phyloP scores from a whole-genome alignment of 1,284 basidiomycete genomes.

The Tetrapyrgos nigripes region DNA sequence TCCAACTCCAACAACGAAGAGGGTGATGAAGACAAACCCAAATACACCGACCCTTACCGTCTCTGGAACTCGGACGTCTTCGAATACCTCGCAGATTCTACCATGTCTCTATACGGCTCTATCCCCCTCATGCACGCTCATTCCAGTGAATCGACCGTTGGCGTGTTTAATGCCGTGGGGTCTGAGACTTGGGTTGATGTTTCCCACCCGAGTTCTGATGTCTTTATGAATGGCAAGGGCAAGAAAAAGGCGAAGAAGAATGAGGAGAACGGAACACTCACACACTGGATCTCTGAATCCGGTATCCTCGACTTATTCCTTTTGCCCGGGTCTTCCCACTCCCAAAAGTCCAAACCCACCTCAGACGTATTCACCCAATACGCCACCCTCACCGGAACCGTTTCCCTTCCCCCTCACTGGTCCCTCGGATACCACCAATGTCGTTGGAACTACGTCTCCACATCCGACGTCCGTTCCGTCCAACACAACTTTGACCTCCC shows the following conservation, averaged over 20 bases:
- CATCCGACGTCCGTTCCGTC: conserved; percentile 89
- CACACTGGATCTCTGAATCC: conserved; percentile 97
- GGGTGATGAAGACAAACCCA: conserved; percentile 70
- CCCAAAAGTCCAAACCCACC: no score
- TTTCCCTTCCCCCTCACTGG: conserved; percentile 90
- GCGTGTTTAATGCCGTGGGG: conserved; percentile 88
- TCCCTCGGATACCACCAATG: conserved; percentile 97
- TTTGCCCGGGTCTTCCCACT: conserved; percentile 87
- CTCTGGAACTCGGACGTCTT: conserved; percentile 98
- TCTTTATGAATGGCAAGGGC: no score
- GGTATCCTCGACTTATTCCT: conserved; percentile 96
- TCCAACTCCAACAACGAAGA: background rate
- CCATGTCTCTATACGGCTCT: conserved; percentile 92
- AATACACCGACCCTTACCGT: conserved; percentile 91
- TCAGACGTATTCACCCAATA: conserved; percentile 88
- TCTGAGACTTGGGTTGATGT: conserved; percentile 98
- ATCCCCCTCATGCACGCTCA: conserved; percentile 96
- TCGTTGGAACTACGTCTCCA: conserved; percentile 97
- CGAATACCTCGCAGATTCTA: conserved; percentile 91
- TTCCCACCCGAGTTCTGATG: conserved; percentile 62
- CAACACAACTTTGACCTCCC: conserved; percentile 89
- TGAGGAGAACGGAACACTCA: no score
- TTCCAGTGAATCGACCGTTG: conserved; percentile 84
- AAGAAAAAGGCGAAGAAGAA: no score
- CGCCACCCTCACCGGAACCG: conserved; percentile 83